Percentiles rank a stretch among this genome's conserved stretches.
These are phyloP conservation scores for Pythium aphanidermatum DNA, from an alignment of 352 stramenopile species.

Conservation along the genomic window DNA sequence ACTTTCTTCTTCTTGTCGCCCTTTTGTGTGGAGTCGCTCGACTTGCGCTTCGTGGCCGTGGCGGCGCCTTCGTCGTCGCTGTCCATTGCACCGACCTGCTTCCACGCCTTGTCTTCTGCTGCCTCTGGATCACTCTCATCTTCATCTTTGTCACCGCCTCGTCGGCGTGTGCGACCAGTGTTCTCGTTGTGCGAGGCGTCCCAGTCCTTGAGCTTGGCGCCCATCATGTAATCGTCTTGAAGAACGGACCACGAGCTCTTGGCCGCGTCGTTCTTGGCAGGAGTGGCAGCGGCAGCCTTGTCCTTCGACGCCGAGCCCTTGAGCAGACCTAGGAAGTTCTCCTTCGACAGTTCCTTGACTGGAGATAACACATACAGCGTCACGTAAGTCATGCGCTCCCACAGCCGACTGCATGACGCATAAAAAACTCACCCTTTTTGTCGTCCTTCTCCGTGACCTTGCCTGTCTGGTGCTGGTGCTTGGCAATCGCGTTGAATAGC, in stretches of 20 bases:
- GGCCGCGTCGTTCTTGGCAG: slow-evolving; percentile 1
- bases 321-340: slow-evolving; percentile 74
- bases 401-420: neutral
- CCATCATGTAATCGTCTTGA: slow-evolving; percentile 85
- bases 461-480: slow-evolving; percentile 73
- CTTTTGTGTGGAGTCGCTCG: slow-evolving; percentile 21
- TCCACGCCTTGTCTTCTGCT: slow-evolving; percentile 61
- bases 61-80: slow-evolving; percentile 38
- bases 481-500: slow-evolving; percentile 82
- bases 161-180: slow-evolving; percentile 10
- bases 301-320: slow-evolving; percentile 41
- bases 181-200: slow-evolving; percentile 35
- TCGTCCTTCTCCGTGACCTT: slow-evolving; percentile 54
- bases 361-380: neutral
- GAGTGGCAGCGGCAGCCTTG: slow-evolving; percentile 19
- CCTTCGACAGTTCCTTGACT: slow-evolving; percentile 83
- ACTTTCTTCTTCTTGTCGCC: slow-evolving; percentile 23
- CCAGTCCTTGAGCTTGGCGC: slow-evolving; percentile 83
- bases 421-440: slow-evolving; percentile 44
- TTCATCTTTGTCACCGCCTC: slow-evolving; percentile 9
- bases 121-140: slow-evolving; percentile 60
- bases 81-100: slow-evolving; percentile 39
- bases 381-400: neutral
- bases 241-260: slow-evolving; percentile 80
- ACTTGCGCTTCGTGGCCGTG: slow-evolving; percentile 29